Base-by-base conservation (phyloP, 2,329 filamentous ascomycete species). In the Cyphellophora attinorum region DNA sequence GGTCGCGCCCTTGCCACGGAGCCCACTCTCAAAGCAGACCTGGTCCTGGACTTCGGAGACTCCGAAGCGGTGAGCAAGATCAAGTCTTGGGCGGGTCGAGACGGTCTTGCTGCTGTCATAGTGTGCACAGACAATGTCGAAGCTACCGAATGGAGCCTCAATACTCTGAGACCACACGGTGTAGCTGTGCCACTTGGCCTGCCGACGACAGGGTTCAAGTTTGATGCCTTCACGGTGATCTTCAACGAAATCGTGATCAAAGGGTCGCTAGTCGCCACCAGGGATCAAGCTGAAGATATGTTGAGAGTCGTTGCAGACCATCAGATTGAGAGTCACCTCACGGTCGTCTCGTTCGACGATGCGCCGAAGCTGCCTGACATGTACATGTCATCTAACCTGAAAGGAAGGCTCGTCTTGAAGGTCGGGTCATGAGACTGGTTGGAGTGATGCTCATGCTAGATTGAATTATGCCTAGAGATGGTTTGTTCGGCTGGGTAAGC, bases 211-310 rank as follows among this genome's bases (percentile, higher is more conserved):
- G 27, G 27, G 12, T 19, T 35, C 4, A 15, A 28, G 10, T 35
- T 35, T 25, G 33, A 35, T 19, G 25, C 33, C 5, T 35, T 35
- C 15, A 25, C 33, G 10, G 12, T 35, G 27, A 25, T 35, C 15
- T 35, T 35, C 27, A 19, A 29, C n/a, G 33, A 35, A 29, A n/a
- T 35, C 6, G 14, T 31, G 6, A 18, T 35, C 10, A 29, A 29
- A 27, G 33, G 33, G 23, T 35, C 33, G 3, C 19, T 35, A 25
- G 33, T 35, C 23, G 28, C 33, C 3, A 35, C 33, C 12, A 35
- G 27, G 15, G 21, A 29, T 10, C 33, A 35, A 19, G 33, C 33
- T 6, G 33, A 19, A 17, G 33, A 21, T 5, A 35, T 35, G 33
- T 17, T 35, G 33, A 13, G 19, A n/a, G 17, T 15, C 10, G 33